Conservation (phyloP, 2,329 filamentous ascomycete genomes). For the Neofusicoccum umdonicola region DNA sequence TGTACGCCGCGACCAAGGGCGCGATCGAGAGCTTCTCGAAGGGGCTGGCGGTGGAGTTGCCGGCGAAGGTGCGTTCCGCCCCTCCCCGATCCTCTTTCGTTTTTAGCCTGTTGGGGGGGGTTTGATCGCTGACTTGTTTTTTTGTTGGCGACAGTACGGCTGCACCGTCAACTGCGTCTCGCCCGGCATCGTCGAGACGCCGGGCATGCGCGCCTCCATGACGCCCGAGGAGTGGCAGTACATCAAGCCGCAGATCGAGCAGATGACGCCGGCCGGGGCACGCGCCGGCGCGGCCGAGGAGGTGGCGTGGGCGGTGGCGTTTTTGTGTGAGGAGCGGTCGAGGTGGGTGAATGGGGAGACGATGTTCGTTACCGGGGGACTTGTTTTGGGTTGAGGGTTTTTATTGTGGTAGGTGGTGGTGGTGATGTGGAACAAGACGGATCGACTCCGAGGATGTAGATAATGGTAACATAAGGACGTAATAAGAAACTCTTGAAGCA, state of each 20-base stretch:
- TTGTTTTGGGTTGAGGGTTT: background rate
- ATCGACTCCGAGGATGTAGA: no score
- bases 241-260: slow-evolving; percentile 5
- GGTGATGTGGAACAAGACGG: no score
- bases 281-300: background rate
- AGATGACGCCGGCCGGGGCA: background rate
- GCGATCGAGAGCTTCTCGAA: slow-evolving; percentile 61
- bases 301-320: slow-evolving; percentile 7
- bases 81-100: background rate
- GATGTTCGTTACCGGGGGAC: background rate
- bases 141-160: background rate
- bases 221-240: background rate
- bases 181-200: background rate
- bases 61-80: background rate
- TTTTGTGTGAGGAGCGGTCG: background rate
- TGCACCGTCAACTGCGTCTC: background rate
- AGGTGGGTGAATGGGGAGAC: background rate
- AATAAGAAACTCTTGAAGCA: no score
- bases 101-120: no score
- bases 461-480: no score
- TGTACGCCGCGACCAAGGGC: slow-evolving; percentile 59
- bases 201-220: slow-evolving; percentile 8
- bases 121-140: background rate
- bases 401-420: no score
- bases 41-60: slow-evolving; percentile 57